Evolutionary conservation across 768 basidiomycete species (phyloP), one percentile per base, ranked within the genome.

Genomic region (Floccularia luteovirens): DNA sequence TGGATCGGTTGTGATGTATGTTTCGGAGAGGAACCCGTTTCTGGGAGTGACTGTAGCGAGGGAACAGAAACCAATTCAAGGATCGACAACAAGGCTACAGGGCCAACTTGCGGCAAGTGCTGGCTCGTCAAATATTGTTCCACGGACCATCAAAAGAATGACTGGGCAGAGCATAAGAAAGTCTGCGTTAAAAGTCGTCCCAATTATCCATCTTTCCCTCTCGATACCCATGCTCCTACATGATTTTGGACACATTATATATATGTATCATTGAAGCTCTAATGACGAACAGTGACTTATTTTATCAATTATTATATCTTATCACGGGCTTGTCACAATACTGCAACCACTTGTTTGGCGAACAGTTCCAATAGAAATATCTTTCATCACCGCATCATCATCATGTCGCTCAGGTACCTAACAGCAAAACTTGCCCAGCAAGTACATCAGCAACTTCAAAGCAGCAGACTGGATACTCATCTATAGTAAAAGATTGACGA

Each of bases 41-140:
- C 38, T 31, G 65, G 65, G 44, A 66, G 57, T 31, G 63, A 63
- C 39, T 64, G 62, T 41, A 67, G 66, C 43, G 56, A 51, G 17
- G 70, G 68, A 33, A 66, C 51, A 16, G 46, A 40, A 24, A 48
- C 22, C 23, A 45, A 39, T 5, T 35, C 41, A 21, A 49, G 48
- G 14, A 24, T 36, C 30, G 20, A 38, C 39, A 12, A 10, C 12
- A 12, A 46, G 40, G 51, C 54, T 43, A 46, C 50, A 5, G 81
- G 81, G 21, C 76, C 79, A 52, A 66, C 76, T 21, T 87, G 84
- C 57, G 82, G 84, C 61, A 81, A 81, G 56, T 87, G 84, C 63
- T 78, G 75, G 55, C 66, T 87, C 38, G 83, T 87, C 50, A 82
- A 77, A 59, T 87, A 87, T 49, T 87, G 84, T 51, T 83, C 79